Evolutionary conservation across 1,284 basidiomycete species (phyloP).

Genomic region (Apiotrichum siamense): DNA sequence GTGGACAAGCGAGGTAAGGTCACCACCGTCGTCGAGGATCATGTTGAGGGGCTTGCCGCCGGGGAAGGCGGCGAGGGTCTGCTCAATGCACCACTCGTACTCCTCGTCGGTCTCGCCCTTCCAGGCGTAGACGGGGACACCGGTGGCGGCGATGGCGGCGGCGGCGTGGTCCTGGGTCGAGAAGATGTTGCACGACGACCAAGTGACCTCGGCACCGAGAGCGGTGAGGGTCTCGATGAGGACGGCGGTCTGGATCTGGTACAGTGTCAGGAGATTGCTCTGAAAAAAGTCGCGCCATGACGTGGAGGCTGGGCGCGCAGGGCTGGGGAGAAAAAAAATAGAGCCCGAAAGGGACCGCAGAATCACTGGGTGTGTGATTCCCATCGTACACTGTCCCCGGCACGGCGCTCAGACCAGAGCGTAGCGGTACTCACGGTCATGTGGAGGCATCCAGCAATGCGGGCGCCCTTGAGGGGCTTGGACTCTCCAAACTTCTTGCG

Average conservation of each 20-base stretch:
- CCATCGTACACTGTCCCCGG: too few species aligned
- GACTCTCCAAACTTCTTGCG: conserved; percentile 73
- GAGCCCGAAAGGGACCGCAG: too few species aligned
- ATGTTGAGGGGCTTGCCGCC: conserved; percentile 83
- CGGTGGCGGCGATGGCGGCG: conserved; percentile 95
- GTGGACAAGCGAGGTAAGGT: conserved; percentile 91
- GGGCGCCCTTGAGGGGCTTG: conserved; percentile 89
- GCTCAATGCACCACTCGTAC: conserved; percentile 97
- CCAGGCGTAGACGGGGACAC: conserved; percentile 98
- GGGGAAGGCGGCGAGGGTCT: conserved; percentile 70
- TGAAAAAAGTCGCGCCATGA: too few species aligned
- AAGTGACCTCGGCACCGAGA: conserved; percentile 94
- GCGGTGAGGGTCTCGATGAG: conserved; percentile 92
- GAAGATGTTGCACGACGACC: conserved; percentile 99
- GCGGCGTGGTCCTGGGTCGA: conserved; percentile 99
- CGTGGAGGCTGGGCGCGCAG: too few species aligned
- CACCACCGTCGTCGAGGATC: conserved; percentile 99
- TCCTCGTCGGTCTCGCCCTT: conserved; percentile 99
- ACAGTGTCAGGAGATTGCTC: too few species aligned
- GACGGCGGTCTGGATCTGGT: conserved; percentile 6
- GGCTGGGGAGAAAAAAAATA: too few species aligned
- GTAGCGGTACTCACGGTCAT: conserved; percentile 93
- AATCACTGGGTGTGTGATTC: too few species aligned
- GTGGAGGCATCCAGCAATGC: conserved; percentile 96
- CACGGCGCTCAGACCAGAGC: too few species aligned